Evolutionary conservation across 768 basidiomycete genomes (phyloP).

Genomic region (Amanita muscaria): DNA sequence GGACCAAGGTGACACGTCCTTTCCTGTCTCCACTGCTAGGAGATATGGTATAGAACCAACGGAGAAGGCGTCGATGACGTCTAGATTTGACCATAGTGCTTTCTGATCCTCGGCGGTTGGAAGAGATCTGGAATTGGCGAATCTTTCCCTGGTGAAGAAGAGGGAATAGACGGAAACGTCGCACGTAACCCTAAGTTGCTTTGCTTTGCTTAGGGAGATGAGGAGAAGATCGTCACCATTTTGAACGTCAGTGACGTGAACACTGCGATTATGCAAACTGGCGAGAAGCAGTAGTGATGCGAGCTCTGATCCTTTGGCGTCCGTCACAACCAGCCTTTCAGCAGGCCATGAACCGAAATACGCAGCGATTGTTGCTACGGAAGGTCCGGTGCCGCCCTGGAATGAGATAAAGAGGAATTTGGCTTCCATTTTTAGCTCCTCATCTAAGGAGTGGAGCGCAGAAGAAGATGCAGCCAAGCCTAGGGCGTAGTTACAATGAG

Average conservation of each 20-base stretch:
- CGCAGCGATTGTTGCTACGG: constrained; percentile 68
- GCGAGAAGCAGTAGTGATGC: constrained; percentile 90
- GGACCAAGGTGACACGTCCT: constrained; percentile 56
- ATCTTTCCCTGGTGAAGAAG: too few relatives aligned
- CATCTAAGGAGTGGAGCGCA: constrained; percentile 57
- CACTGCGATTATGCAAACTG: constrained; percentile 80
- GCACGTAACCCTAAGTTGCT: constrained; percentile 90
- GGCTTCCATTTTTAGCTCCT: constrained; percentile 70
- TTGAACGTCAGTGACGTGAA: constrained; percentile 88
- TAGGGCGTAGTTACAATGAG: constrained; percentile 86
- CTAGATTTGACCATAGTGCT: constrained; percentile 78
- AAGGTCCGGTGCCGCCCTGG: constrained; percentile 35
- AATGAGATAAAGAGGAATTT: constrained; percentile 86
- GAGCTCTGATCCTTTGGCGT: constrained; percentile 86
- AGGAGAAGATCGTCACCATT: constrained; percentile 80
- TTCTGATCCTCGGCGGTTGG: constrained; percentile 65
- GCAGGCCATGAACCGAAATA: constrained; percentile 87
- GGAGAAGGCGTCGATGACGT: constrained; percentile 84
- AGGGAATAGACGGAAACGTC: constrained; percentile 89
- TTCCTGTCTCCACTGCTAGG: constrained; percentile 53
- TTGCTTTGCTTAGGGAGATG: constrained; percentile 91
- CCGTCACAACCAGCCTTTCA: constrained; percentile 90
- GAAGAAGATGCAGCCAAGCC: constrained; percentile 64
- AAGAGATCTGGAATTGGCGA: too few relatives aligned
- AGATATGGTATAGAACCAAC: constrained; percentile 79